These are phyloP conservation scores for Trypanosoma boissoni DNA, from an alignment of 208 protist genomes.

Conservation along the genomic window DNA sequence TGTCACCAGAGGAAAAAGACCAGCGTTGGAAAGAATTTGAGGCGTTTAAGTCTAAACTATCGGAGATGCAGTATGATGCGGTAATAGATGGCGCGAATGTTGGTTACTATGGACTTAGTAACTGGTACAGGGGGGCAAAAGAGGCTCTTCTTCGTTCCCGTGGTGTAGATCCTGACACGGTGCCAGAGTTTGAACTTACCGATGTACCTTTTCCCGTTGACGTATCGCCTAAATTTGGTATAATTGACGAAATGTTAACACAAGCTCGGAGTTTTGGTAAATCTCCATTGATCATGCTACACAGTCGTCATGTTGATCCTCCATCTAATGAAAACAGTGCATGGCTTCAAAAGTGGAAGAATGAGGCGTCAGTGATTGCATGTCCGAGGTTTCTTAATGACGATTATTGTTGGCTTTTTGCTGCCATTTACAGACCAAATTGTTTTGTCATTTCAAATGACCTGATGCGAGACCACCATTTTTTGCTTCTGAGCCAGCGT, in stretches of 20 bases:
- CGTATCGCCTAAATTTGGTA: conserved; percentile 76
- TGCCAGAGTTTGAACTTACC: conserved; percentile 36
- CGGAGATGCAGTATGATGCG: conserved; percentile 52
- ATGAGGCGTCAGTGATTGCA: conserved; percentile 33
- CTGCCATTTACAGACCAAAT: conserved; percentile 39
- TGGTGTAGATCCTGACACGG: conserved; percentile 37
- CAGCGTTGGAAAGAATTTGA: conserved; percentile 55
- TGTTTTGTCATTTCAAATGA: conserved; percentile 76
- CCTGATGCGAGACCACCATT: conserved; percentile 87
- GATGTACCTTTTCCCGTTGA: conserved; percentile 79
- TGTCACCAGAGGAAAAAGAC: conserved; percentile 34
- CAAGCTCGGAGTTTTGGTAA: conserved; percentile 30
- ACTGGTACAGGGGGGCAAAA: conserved; percentile 75
- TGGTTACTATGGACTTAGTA: conserved; percentile 81
- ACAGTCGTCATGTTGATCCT: conserved; percentile 55
- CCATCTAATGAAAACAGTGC: conserved; percentile 37
- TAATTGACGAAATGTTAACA: conserved; percentile 70
- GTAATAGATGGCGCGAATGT: conserved; percentile 82
- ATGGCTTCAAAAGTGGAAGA: conserved; percentile 44
- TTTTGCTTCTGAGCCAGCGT: conserved; percentile 64
- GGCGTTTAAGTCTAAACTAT: conserved; percentile 39
- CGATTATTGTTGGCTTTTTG: conserved; percentile 86
- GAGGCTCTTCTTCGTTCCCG: conserved; percentile 38
- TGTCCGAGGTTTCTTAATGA: conserved; percentile 85
- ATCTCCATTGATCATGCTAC: conserved; percentile 70